Conservation (phyloP, 2,329 filamentous ascomycete genomes). For the Didymella pomorum region DNA sequence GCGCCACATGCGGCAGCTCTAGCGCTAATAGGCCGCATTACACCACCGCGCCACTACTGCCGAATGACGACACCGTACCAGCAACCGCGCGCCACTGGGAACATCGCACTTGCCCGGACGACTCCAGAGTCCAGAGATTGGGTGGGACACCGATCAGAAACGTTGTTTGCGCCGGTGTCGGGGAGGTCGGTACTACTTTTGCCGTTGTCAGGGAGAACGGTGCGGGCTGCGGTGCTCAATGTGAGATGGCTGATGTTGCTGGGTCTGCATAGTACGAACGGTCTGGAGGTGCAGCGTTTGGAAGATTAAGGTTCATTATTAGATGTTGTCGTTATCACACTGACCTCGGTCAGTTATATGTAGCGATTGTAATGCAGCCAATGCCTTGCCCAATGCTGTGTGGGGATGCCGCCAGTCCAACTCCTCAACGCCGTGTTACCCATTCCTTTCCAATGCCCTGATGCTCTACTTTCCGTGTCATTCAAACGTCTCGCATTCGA, state of each 20-base stretch:
- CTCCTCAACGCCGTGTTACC: slow-evolving; percentile 24
- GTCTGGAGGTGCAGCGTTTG: neutral
- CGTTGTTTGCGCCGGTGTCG: neutral
- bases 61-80: slow-evolving; percentile 14
- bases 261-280: neutral
- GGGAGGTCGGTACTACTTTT: neutral
- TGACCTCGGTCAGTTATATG: slow-evolving; percentile 9
- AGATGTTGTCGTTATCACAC: slow-evolving; percentile 16
- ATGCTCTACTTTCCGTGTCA: slow-evolving; percentile 3
- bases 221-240: neutral
- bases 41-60: slow-evolving; percentile 7
- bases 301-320: slow-evolving; percentile 17
- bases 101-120: slow-evolving; percentile 1
- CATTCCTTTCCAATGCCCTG: slow-evolving; percentile 1
- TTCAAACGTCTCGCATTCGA: slow-evolving; percentile 12
- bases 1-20: slow-evolving; percentile 4
- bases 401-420: slow-evolving; percentile 27
- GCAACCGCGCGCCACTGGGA: slow-evolving; percentile 9
- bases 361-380: slow-evolving; percentile 31
- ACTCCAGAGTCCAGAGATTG: neutral
- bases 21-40: slow-evolving; percentile 15
- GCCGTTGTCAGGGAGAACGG: neutral
- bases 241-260: neutral
- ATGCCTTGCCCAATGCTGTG: slow-evolving; percentile 21
- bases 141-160: neutral